Conservation (phyloP, 331 rosid genomes). For the Malus hybrid region DNA sequence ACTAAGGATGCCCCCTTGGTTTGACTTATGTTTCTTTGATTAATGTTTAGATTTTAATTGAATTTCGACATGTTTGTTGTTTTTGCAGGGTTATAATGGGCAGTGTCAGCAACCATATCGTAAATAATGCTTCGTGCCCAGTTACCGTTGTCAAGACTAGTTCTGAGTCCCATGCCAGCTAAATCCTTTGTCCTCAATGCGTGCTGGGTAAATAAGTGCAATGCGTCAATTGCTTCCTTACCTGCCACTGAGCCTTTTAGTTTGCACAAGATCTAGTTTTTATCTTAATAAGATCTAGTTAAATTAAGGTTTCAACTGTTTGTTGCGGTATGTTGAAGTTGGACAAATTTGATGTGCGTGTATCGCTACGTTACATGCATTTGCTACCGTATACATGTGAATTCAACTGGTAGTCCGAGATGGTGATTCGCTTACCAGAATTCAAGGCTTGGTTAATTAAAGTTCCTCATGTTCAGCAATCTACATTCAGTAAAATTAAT, state of each 20-base stretch:
- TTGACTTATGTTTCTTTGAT: background rate
- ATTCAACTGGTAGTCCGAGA: background rate
- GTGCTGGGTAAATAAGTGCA: conserved; percentile 22
- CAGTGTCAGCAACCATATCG: conserved; percentile 82
- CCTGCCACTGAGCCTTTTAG: background rate
- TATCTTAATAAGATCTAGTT: background rate
- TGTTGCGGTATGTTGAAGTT: background rate
- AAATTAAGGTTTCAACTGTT: background rate
- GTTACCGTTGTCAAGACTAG: conserved; percentile 69
- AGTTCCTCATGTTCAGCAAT: too few relatives aligned
- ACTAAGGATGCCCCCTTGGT: background rate
- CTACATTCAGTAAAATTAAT: too few relatives aligned
- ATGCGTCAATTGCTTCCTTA: conserved; percentile 3
- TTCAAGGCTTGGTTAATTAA: background rate
- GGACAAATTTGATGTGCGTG: background rate
- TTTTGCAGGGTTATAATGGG: conserved; percentile 73
- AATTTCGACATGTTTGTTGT: conserved; percentile 12
- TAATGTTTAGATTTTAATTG: conserved; percentile 3
- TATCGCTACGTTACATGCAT: background rate
- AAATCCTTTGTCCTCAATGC: background rate
- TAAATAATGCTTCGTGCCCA: conserved; percentile 67
- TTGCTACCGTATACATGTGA: background rate
- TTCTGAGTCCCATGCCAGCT: conserved; percentile 1
- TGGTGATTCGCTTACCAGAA: background rate
- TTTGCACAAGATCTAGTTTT: background rate